Conservation (phyloP, 2,329 filamentous ascomycete species). For the Exophiala bonariae region DNA sequence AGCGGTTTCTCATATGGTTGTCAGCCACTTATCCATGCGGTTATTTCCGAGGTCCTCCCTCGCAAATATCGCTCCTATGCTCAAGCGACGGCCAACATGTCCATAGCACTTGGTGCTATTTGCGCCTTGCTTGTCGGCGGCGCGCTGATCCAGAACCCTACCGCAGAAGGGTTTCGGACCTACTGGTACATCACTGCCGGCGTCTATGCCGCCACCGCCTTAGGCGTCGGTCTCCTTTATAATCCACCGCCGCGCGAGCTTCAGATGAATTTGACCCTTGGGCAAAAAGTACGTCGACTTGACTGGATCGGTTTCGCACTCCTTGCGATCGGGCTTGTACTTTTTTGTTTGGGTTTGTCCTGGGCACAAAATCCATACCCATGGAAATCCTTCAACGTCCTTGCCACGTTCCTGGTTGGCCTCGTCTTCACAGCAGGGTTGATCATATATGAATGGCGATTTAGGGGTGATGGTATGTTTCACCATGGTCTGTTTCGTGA, state of each 20-base stretch:
- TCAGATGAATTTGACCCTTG: constrained; percentile 2
- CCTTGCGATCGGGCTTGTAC: constrained; percentile 13
- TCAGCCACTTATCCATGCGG: constrained; percentile 11
- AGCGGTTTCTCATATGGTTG: constrained; percentile 2
- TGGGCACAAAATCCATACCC: constrained; percentile 58
- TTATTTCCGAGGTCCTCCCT: constrained; percentile 13
- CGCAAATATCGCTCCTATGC: constrained; percentile 9
- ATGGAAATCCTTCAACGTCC: constrained; percentile 52
- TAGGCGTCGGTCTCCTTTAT: constrained; percentile 8
- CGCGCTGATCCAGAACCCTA: background rate
- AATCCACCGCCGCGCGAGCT: constrained; percentile 10
- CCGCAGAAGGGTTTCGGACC: constrained; percentile 8
- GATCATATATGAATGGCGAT: constrained; percentile 54
- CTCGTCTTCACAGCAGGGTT: constrained; percentile 43
- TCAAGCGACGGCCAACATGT: constrained; percentile 8
- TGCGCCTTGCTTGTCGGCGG: background rate
- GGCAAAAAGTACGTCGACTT: constrained; percentile 9
- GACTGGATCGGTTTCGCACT: constrained; percentile 13
- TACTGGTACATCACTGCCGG: constrained; percentile 14
- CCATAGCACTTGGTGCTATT: constrained; percentile 2
- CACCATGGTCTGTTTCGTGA: constrained; percentile 53
- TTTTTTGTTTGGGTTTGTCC: constrained; percentile 57
- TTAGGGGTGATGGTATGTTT: constrained; percentile 51
- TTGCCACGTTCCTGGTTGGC: constrained; percentile 52
- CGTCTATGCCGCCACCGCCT: constrained; percentile 1